phyloP scores from a whole-genome alignment of 2,329 filamentous ascomycete species.

The Ophiostoma tasmaniense region DNA sequence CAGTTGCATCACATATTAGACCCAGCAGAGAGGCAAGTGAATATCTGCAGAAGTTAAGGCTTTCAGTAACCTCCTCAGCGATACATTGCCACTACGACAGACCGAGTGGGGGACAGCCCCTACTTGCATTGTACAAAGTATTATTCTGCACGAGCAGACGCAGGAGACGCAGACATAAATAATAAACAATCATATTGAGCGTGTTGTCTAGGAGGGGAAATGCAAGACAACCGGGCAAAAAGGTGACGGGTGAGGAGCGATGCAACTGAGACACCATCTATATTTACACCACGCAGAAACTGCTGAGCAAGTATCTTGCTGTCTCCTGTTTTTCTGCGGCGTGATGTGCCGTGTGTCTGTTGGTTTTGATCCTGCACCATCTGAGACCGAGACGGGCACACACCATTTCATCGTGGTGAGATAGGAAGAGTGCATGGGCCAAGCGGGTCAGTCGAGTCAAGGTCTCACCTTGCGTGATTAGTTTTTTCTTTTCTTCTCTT shows the following conservation, averaged over 20 bases:
- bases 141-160: background rate
- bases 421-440: slow-evolving; percentile 7
- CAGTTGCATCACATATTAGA: background rate
- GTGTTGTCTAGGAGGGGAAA: too few species aligned
- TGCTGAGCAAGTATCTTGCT: background rate
- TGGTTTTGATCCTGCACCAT: slow-evolving; percentile 5
- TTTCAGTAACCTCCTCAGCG: too few species aligned
- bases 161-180: background rate
- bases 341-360: slow-evolving; percentile 2
- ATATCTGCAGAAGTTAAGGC: background rate
- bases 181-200: too few species aligned
- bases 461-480: background rate
- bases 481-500: background rate
- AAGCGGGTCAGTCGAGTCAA: background rate
- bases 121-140: background rate
- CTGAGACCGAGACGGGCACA: background rate
- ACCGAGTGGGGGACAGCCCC: background rate
- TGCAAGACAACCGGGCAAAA: background rate
- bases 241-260: background rate
- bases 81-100: background rate
- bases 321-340: background rate
- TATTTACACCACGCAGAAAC: background rate
- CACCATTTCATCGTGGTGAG: slow-evolving; percentile 9
- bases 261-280: background rate
- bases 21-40: background rate